These are phyloP conservation scores for Solanum commersonii DNA, from an alignment of 257 asterid species.

Conservation along the genomic window DNA sequence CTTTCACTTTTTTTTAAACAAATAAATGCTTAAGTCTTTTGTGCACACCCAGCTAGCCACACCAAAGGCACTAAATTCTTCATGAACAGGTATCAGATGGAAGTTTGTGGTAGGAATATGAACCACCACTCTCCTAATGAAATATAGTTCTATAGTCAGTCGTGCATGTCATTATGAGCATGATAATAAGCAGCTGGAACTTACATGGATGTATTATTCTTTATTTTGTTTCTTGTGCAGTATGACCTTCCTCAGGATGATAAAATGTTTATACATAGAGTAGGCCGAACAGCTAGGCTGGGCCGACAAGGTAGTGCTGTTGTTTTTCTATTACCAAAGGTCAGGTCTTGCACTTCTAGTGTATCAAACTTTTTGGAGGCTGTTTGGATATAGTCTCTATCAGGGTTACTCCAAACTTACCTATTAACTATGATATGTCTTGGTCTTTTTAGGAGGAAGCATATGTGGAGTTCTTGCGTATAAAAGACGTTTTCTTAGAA, in stretches of 20 bases:
- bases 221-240: conserved; percentile 32
- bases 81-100: not conserved
- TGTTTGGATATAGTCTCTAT: not conserved
- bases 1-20: not conserved
- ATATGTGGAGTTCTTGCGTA: conserved; percentile 64
- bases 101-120: not conserved
- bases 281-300: conserved; percentile 96
- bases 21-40: not conserved
- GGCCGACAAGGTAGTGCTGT: conserved; percentile 86
- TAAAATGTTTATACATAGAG: conserved; percentile 83
- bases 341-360: not conserved
- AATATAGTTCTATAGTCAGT: not conserved
- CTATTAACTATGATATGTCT: not conserved
- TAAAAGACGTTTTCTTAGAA: conserved; percentile 63
- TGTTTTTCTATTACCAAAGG: conserved; percentile 85
- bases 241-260: conserved; percentile 98
- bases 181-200: conserved; percentile 2
- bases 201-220: conserved; percentile 2
- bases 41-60: not conserved
- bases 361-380: not conserved
- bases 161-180: not conserved
- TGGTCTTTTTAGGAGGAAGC: conserved; percentile 66
- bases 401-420: not conserved
- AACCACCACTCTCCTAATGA: not conserved
- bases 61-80: not conserved